Base-by-base conservation (phyloP, 208 protist species). In the Novymonas esmeraldas region DNA sequence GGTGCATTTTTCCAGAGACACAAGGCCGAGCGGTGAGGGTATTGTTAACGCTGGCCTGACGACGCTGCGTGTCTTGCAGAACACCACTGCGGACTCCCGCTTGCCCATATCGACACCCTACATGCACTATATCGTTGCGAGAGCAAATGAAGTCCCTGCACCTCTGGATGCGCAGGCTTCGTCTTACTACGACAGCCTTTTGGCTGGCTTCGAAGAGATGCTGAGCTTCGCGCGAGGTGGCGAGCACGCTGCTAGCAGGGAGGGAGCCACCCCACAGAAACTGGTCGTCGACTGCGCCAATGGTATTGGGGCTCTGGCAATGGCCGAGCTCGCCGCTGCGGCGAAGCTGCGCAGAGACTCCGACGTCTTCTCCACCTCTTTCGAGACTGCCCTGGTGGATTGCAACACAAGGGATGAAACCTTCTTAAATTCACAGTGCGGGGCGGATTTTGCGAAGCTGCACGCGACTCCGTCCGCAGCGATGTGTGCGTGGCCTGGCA, bases 361-460 rank as follows among this genome's bases (percentile, higher is more conserved):
- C 1, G 70, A 59, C 31, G 31, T 71, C 11, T 63, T 93, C 2
- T 42, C 61, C 4, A 59, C 68, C 5, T 63, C 65, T 64, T 81
- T 92, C 49, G 70, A 85, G 16, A 22, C 93, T 68, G 44, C 62
- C 14, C 42, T 92, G 10, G 29, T 95, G 1, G 85, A 96, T 44
- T 62, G 59, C 18, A 64, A 79, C 24, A 48, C 63, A 0, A 61
- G 73, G 0, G 52, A 91, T 31, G 28, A 64, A 24, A 54, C 18
- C 0, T 18, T 65, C 28, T 81, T 98, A 5, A 98, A 97, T 66
- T n/a, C 76, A 2, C 34, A 79, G 16, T 98, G 95, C 62, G 97
- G 97, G 42, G 94, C 95, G 0, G 97, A 98, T 46, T 96, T 84
- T 59, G 90, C 94, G 4, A 81, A 98, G 70, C 76, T 80, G 54